These are phyloP conservation scores for Neurospora sp. DNA, from an alignment of 495 filamentous ascomycete species.

Conservation along the genomic window DNA sequence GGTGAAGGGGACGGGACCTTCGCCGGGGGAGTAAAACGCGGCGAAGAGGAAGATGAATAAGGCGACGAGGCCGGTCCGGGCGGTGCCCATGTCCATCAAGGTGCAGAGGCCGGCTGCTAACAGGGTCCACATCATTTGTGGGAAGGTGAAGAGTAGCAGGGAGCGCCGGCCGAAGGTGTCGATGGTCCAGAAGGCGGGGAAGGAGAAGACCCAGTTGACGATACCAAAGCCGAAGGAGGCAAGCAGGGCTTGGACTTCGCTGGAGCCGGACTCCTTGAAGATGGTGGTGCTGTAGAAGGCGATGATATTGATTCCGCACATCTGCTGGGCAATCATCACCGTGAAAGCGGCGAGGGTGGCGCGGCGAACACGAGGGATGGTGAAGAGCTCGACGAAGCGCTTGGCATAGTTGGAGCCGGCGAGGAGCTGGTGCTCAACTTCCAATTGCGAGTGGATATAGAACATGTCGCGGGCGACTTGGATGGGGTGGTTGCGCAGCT, in stretches of 20 bases:
- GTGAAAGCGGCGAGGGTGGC: conserved; percentile 51
- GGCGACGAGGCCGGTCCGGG: conserved; percentile 54
- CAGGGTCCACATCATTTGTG: conserved; percentile 72
- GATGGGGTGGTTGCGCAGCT: conserved; percentile 52
- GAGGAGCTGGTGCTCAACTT: conserved; percentile 30
- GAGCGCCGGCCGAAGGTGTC: conserved; percentile 73
- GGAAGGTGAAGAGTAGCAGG: conserved; percentile 76
- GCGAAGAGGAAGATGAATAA: conserved; percentile 63
- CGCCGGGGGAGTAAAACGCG: conserved; percentile 68
- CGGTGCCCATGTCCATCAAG: conserved; percentile 39
- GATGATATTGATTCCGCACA: conserved; percentile 80
- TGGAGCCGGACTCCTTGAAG: conserved; percentile 54
- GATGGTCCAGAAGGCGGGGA: conserved; percentile 74
- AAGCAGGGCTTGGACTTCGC: conserved; percentile 48
- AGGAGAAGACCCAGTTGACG: conserved; percentile 77
- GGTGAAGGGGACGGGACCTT: conserved; percentile 75
- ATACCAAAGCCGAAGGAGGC: conserved; percentile 72
- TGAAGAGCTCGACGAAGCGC: conserved; percentile 49
- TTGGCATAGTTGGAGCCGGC: conserved; percentile 33
- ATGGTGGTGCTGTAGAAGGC: conserved; percentile 78
- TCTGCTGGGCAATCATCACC: conserved; percentile 74
- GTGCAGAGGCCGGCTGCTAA: conserved; percentile 63
- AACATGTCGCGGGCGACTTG: conserved; percentile 72
- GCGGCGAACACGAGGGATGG: conserved; percentile 49
- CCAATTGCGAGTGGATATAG: conserved; percentile 53